phyloP scores from a whole-genome alignment of 208 protist species.

The Leishmania braziliensis region DNA sequence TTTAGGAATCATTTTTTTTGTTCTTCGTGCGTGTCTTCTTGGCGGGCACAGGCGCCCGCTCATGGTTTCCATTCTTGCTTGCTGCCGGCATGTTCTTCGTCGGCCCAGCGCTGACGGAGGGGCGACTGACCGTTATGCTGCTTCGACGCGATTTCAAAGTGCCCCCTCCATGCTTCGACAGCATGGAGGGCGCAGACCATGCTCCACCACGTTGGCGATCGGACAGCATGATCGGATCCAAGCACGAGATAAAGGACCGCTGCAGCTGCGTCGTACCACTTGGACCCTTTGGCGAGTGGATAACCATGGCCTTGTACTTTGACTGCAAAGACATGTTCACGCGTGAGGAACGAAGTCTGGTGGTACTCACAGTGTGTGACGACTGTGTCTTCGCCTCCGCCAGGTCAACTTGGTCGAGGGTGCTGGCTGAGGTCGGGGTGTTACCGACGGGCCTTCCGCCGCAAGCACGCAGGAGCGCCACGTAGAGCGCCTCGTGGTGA shows the following conservation, averaged over 20 bases:
- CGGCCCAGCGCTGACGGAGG: neutral
- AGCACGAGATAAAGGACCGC: neutral
- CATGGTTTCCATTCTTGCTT: neutral
- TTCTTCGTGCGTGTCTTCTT: neutral
- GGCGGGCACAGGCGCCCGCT: neutral
- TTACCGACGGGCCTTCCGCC: slow-evolving; percentile 21
- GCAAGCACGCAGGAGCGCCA: slow-evolving; percentile 32
- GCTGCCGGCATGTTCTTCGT: neutral
- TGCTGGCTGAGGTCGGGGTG: neutral
- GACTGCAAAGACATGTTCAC: neutral
- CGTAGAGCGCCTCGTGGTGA: slow-evolving; percentile 34
- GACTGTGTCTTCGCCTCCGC: neutral
- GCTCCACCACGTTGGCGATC: neutral
- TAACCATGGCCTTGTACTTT: neutral
- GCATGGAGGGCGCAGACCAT: neutral
- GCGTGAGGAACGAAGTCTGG: neutral
- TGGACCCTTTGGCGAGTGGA: slow-evolving; percentile 1
- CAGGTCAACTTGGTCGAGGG: neutral
- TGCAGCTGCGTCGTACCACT: neutral
- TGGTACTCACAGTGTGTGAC: neutral
- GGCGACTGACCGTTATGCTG: neutral
- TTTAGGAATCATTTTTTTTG: slow-evolving; percentile 13
- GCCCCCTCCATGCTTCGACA: neutral
- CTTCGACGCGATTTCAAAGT: neutral
- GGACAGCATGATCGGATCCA: neutral